phyloP scores from a whole-genome alignment of 177 flowering plant genomes.

The Tripterygium wilfordii region DNA sequence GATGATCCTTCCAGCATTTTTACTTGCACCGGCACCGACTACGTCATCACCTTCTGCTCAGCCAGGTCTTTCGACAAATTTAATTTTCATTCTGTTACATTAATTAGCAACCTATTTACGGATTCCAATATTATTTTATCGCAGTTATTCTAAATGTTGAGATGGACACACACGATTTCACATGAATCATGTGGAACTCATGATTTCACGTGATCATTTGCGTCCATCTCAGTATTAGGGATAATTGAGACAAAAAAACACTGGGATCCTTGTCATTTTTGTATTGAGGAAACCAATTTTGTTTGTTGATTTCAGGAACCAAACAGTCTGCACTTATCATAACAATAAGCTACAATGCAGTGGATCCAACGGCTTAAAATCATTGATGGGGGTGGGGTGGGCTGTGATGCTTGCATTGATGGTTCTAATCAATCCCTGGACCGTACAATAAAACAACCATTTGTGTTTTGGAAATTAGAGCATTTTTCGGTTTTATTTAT shows the following conservation, averaged over 20 bases:
- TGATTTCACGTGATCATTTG: neutral
- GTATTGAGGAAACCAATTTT: too few relatives aligned
- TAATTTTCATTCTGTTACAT: too few relatives aligned
- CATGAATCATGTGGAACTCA: too few relatives aligned
- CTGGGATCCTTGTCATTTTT: too few relatives aligned
- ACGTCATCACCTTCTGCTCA: constrained; percentile 67
- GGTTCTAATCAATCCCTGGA: constrained; percentile 1
- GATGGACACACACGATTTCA: too few relatives aligned
- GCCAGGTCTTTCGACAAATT: too few relatives aligned
- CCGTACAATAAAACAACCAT: too few relatives aligned
- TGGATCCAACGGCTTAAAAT: constrained; percentile 29
- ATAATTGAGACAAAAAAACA: too few relatives aligned
- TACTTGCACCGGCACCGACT: constrained; percentile 76
- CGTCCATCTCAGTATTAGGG: neutral
- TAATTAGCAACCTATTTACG: too few relatives aligned
- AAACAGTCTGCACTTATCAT: constrained; percentile 67
- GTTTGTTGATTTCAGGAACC: constrained; percentile 38
- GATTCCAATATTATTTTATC: neutral
- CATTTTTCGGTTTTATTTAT: too few relatives aligned
- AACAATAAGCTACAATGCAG: constrained; percentile 58
- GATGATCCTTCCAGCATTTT: constrained; percentile 85
- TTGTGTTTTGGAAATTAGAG: too few relatives aligned
- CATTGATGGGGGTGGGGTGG: constrained; percentile 27
- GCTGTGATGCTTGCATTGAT: constrained; percentile 15
- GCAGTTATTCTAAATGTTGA: too few relatives aligned